Percentiles rank a stretch among this genome's conserved stretches.
Evolutionary conservation across 805 yeast genomes (phyloP).

Genomic region (Komagataella populi): DNA sequence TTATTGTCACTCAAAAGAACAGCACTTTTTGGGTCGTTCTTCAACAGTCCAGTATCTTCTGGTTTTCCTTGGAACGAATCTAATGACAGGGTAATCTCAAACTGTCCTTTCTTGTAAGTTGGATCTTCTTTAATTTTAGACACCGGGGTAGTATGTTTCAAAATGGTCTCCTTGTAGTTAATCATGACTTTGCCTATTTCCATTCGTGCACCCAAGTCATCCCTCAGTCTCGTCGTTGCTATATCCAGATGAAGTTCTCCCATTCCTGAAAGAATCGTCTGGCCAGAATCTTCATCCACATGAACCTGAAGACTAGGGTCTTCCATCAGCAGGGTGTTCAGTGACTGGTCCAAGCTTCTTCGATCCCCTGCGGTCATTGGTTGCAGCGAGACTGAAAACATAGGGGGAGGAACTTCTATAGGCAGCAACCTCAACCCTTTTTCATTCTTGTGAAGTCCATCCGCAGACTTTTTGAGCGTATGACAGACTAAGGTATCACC

Average conservation of each 20-base stretch:
- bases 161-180: constrained; percentile 67
- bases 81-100: constrained; percentile 12
- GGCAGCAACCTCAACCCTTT: constrained; percentile 49
- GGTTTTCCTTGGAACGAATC: constrained; percentile 11
- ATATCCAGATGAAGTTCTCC: constrained; percentile 94
- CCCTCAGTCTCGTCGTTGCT: constrained; percentile 63
- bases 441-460: constrained; percentile 18
- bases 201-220: constrained; percentile 71
- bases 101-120: constrained; percentile 6
- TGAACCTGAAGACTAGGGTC: constrained; percentile 77
- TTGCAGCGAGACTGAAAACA: constrained; percentile 73
- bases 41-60: constrained; percentile 11
- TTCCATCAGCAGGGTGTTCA: constrained; percentile 57
- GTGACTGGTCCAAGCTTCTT: constrained; percentile 56
- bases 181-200: constrained; percentile 77
- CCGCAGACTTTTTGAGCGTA: constrained; percentile 29
- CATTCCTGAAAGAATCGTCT: constrained; percentile 86
- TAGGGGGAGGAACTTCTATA: constrained; percentile 82
- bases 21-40: constrained; percentile 25
- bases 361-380: constrained; percentile 78
- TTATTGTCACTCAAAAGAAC: constrained; percentile 34
- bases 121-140: constrained; percentile 7
- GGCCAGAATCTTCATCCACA: constrained; percentile 77
- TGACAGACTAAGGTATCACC: constrained; percentile 82
- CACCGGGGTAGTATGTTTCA: constrained; percentile 9